Evolutionary conservation across 148 eudicot species (phyloP), one percentile per base, ranked within the genome.

Genomic region (Chenopodium quinoa): DNA sequence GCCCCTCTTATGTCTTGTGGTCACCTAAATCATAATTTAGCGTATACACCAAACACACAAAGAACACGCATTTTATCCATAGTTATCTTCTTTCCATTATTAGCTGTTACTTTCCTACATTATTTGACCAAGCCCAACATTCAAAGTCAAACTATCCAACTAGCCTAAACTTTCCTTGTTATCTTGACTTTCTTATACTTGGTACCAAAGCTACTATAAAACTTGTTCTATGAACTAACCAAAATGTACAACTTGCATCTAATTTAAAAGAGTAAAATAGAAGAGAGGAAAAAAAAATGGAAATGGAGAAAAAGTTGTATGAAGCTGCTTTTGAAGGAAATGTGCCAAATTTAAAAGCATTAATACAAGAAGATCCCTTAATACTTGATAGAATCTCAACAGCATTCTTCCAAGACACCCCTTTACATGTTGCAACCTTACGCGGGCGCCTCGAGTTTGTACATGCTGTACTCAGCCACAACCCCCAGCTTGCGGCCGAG

Each of bases 281-380:
- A 27, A 52, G 2, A 8, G 17, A 71, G 56, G 23, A 1, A 11
- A 3, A 56, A 2, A 54, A 70, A 2, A 83, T 54, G 80, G 70
- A 71, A 65, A 77, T 81, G 73, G 77, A 82, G 32, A 85, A 72
- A 7, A 71, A 19, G 66, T 22, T 87, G 4, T 77, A 84, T 37
- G 78, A 87, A 47, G 85, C 85, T 11, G 81, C 87, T 29, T 10
- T 87, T 32, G 78, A 78, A 65, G 89, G 89, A 40, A 27, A 80
- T 66, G 48, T 78, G 0, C 7, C 56, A 44, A 47, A 54, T 4
- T 78, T 87, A 4, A 71, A 80, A n/a, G 52, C 65, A 3, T 37
- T 87, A n/a, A 71, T 83, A 63, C 62, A 78, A 47, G 46, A 84
- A 54, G 89, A 87, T 63, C 87, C 87, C 4, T 76, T 87, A 48